Base-by-base conservation (phyloP, 148 eudicot genomes). In the Rhododendron molle region DNA sequence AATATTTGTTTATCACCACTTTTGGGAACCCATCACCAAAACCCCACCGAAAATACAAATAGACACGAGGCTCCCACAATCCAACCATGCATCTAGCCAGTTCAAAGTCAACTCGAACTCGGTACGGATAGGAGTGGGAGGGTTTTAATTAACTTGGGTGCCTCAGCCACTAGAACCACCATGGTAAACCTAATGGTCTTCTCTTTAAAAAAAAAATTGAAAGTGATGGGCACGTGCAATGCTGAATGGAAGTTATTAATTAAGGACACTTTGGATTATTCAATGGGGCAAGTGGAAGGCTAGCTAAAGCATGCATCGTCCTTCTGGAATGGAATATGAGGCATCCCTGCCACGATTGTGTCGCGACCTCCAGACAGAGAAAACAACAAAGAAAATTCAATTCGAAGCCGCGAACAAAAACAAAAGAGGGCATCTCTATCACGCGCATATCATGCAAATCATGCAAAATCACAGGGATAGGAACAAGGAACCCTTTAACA, bases 401-500 rank as follows among this genome's bases (percentile, higher is more conserved):
- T 65, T n/a, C 72, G 60, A 54, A 16, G 36, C 20, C 4, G 4
- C 60, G 16, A 4, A 16, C 69, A 23, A 65, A 65, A 3, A 13
- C 72, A n/a, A 58, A 58, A 21, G 60, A 54, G n/a, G 26, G 72
- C 9, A 26, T 26, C 30, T 67, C 34, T 26, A 26, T 62, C 71
- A 4, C 67, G 12, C 30, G 5, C 26, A n/a, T 62, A 62, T 62
- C 30, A 8, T 62, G 71, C n/a, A 8, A 62, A 62, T 15, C 58
- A 62, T 21, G 74, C 76, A 30, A 71, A 12, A 40, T 71, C 76
- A 5, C 40, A 30, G 32, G 38, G 38, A 71, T 71, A 32, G 76
- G 76, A 71, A 71, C 76, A 71, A 71, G 76, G 76, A 71, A 28
- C 76, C 76, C 76, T 71, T 71, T 5, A 71, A 71, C 76, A 71